These are phyloP conservation scores for Auxenochlorella pyrenoidosa DNA, from an alignment of 139 green algal genomes.

Conservation along the genomic window DNA sequence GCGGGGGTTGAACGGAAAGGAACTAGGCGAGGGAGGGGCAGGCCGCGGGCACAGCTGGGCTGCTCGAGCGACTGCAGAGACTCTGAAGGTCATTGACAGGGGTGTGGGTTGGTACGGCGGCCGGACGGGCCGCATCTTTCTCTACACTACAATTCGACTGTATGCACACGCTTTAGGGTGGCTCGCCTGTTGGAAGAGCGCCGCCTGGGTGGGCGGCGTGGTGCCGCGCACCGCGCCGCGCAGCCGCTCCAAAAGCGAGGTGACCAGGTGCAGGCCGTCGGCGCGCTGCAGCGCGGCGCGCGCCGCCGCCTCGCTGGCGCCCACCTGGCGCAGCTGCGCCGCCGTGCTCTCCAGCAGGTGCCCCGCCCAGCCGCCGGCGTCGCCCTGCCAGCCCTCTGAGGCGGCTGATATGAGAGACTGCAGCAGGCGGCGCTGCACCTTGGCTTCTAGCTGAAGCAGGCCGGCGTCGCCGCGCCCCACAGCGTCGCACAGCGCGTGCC, in stretches of 20 bases:
- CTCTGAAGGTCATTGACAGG: too few species aligned
- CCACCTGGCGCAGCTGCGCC: conserved; percentile 24
- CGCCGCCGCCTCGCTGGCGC: conserved; percentile 25
- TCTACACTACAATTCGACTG: too few species aligned
- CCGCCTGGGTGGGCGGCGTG: conserved; percentile 51
- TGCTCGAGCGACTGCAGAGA: too few species aligned
- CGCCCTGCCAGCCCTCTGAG: not conserved
- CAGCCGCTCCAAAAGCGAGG: conserved; percentile 72
- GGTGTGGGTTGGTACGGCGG: too few species aligned
- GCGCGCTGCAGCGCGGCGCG: conserved; percentile 38
- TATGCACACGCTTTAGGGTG: too few species aligned
- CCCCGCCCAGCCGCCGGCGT: conserved; percentile 18
- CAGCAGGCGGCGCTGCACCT: conserved; percentile 42
- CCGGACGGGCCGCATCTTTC: too few species aligned
- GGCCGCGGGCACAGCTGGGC: too few species aligned
- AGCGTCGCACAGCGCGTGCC: conserved; percentile 60
- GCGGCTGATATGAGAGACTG: conserved; percentile 43
- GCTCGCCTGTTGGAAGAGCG: conserved; percentile 52
- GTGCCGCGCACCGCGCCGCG: conserved; percentile 67
- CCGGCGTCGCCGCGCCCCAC: conserved; percentile 38
- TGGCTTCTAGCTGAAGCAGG: conserved; percentile 10
- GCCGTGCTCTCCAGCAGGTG: conserved; percentile 19
- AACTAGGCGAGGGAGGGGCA: too few species aligned
- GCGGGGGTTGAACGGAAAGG: too few species aligned
- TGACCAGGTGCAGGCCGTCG: conserved; percentile 51